A percentile compares a stretch with the other conserved stretches of the same genome.
These are phyloP conservation scores for Populus nigra DNA, from an alignment of 345 rosid genomes.

Conservation along the genomic window DNA sequence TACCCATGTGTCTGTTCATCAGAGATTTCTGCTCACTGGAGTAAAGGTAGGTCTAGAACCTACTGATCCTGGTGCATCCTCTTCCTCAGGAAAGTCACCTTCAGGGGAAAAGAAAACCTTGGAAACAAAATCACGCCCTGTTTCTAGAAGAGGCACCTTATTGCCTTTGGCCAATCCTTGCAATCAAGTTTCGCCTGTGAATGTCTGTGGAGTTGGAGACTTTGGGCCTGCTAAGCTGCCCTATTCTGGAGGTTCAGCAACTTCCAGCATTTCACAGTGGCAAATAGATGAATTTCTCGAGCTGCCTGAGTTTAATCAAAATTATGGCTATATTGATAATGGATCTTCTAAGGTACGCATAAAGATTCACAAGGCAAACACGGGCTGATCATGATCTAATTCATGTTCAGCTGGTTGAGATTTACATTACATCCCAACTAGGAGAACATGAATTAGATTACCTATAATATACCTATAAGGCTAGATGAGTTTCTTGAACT, in stretches of 20 bases:
- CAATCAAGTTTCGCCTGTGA: conserved; percentile 33
- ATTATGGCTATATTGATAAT: conserved; percentile 60
- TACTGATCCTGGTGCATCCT: conserved; percentile 46
- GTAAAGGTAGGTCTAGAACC: conserved; percentile 85
- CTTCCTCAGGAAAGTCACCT: conserved; percentile 50
- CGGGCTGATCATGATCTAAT: neutral
- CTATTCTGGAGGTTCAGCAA: conserved; percentile 59
- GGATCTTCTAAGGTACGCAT: conserved; percentile 76
- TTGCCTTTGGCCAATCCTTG: conserved; percentile 31
- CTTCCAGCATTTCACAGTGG: conserved; percentile 72
- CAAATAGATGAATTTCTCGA: conserved; percentile 75
- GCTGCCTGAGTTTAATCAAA: conserved; percentile 57
- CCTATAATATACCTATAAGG: neutral
- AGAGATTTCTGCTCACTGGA: conserved; percentile 88
- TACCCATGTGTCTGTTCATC: conserved; percentile 73
- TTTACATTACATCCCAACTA: neutral
- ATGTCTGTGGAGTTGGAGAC: conserved; percentile 31
- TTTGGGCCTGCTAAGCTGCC: conserved; percentile 36
- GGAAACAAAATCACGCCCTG: conserved; percentile 37
- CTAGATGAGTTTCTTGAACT: conserved; percentile 64
- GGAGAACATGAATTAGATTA: neutral
- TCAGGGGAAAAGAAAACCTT: conserved; percentile 41
- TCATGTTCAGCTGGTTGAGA: neutral
- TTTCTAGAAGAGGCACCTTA: conserved; percentile 30
- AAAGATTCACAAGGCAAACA: neutral